Percentiles rank a stretch among this genome's conserved stretches.
These are phyloP conservation scores for Auxenochlorella protothecoides DNA, from an alignment of 139 green algal genomes.

Conservation along the genomic window DNA sequence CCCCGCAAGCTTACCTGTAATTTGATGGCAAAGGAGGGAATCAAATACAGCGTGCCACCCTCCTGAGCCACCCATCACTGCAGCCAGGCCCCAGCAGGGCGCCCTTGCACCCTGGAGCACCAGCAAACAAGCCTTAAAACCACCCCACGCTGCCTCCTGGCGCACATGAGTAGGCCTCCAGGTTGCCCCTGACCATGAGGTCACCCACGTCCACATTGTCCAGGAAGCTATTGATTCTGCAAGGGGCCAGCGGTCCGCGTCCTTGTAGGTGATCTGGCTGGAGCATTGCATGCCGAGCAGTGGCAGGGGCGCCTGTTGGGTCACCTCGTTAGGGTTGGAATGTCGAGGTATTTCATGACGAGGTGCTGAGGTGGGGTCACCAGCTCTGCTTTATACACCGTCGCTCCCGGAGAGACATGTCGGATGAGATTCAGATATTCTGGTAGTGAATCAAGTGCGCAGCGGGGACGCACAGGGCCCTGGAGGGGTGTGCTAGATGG, in stretches of 20 bases:
- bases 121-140: background rate
- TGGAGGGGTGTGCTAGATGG: no score
- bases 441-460: no score
- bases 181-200: slow-evolving; percentile 70
- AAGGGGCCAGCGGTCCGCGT: background rate
- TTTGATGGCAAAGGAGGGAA: background rate
- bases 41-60: background rate
- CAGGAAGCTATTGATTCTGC: slow-evolving; percentile 79
- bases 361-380: background rate
- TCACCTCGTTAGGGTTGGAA: slow-evolving; percentile 43
- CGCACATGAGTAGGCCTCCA: slow-evolving; percentile 93
- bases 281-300: background rate
- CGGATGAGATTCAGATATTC: no score
- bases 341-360: slow-evolving; percentile 66
- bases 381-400: background rate
- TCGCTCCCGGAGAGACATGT: slow-evolving; percentile 1
- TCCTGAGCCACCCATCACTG: background rate
- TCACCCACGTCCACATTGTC: slow-evolving; percentile 83
- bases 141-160: background rate
- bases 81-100: background rate
- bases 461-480: no score
- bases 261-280: background rate
- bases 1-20: slow-evolving; percentile 88
- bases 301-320: slow-evolving; percentile 1
- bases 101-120: background rate